Conservation (phyloP, 106 monocot species). For the Apostasia ramifera region DNA sequence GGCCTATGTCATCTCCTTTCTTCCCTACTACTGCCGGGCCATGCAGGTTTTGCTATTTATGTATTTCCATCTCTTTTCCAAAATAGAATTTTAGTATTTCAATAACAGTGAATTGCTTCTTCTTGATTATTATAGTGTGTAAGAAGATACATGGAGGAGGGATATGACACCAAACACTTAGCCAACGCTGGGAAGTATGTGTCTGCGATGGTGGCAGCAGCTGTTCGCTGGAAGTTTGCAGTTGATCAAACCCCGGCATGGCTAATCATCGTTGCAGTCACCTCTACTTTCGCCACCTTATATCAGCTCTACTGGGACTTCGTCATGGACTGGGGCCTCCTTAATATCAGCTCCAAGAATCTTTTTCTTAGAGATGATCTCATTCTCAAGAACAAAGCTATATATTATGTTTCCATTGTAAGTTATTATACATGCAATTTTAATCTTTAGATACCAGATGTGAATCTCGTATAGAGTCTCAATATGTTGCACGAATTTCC, state of each 20-base stretch:
- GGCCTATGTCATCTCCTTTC: constrained; percentile 76
- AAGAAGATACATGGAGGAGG: constrained; percentile 89
- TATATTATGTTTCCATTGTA: constrained; percentile 87
- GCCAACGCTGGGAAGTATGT: constrained; percentile 91
- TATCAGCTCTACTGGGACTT: constrained; percentile 99
- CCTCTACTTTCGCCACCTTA: constrained; percentile 57
- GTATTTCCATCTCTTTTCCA: not conserved
- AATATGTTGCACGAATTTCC: too few species aligned
- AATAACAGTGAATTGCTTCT: too few species aligned
- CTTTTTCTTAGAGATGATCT: constrained; percentile 76
- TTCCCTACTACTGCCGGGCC: constrained; percentile 96
- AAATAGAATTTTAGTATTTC: not conserved
- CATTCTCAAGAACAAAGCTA: constrained; percentile 59
- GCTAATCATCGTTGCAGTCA: constrained; percentile 40
- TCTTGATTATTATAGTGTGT: constrained; percentile 30
- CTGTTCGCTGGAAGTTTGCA: constrained; percentile 66
- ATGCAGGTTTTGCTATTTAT: constrained; percentile 57
- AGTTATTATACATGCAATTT: not conserved
- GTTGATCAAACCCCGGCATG: constrained; percentile 46
- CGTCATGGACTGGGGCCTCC: constrained; percentile 94
- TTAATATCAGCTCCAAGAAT: constrained; percentile 49
- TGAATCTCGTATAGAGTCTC: too few species aligned
- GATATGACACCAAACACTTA: constrained; percentile 73
- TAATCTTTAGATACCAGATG: too few species aligned
- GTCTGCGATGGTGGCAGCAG: constrained; percentile 88